Base-by-base conservation (phyloP, 208 protist genomes). In the Leptomonas pyrrhocoris region DNA sequence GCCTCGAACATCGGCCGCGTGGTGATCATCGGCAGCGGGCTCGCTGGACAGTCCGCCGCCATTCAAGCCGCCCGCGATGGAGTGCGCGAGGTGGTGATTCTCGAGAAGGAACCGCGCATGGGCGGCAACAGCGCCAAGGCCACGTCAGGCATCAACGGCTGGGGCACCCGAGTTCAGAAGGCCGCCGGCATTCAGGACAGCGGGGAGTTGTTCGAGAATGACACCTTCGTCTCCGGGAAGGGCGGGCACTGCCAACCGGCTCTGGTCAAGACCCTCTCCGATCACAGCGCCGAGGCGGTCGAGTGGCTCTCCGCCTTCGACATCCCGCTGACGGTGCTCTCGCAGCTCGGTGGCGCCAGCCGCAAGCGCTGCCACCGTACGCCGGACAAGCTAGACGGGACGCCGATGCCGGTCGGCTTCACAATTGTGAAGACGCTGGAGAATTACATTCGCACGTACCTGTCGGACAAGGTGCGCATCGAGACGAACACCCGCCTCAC, bases 91-190 rank as follows among this genome's bases (percentile, higher is more conserved):
- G 95, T 98, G n/a, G 77, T 90, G 16, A 68, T 98, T 15, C 50
- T 98, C 27, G 97, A 98, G 51, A 98, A 98, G 81, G 87, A 94
- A 65, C 4, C 30, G n/a, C 80, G 73, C 51, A 30, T 97, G 12
- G 97, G 97, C 48, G 97, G 97, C 60, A 99, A 99, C 82, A 98
- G 93, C 38, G 95, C 93, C 55, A 99, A 99, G 86, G 97, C 97
- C 11, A 97, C 93, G 11, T 98, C 94, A 16, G 97, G 97, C 73
- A 99, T 99, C 68, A 99, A 99, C 77, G 96, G 77, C 38, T 93
- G 89, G 79, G 80, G 80, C 16, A 97, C 97, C 5, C 75, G 68
- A 31, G 84, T 90, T 30, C 96, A 99, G 85, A 82, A 79, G 36
- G 56, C 79, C 68, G 45, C 68, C 16, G 77, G 78, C 45, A 61